Evolutionary conservation across 345 rosid species (phyloP).

Genomic region (Brassica cretica): DNA sequence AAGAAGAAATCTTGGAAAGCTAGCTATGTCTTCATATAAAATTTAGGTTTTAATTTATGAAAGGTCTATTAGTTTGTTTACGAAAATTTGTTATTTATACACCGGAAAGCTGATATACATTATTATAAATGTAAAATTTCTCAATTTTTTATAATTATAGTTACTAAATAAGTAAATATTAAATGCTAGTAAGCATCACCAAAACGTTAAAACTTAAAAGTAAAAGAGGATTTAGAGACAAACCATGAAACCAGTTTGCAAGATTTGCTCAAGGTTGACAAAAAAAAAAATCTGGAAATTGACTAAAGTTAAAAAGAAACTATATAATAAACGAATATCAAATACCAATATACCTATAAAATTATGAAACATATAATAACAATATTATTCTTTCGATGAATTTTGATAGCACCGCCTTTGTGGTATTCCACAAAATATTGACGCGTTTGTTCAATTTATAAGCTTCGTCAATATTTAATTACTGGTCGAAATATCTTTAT

Average conservation of each 20-base stretch:
- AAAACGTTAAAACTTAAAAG: too few species aligned
- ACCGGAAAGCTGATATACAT: too few species aligned
- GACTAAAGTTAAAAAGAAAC: neutral
- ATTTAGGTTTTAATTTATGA: too few species aligned
- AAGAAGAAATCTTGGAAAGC: too few species aligned
- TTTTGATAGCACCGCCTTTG: constrained; percentile 20
- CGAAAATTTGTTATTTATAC: too few species aligned
- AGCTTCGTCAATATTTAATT: neutral
- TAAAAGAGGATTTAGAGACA: too few species aligned
- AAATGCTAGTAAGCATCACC: too few species aligned
- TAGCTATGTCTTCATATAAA: too few species aligned
- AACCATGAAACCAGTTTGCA: neutral
- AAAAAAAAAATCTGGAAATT: neutral
- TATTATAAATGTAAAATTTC: too few species aligned
- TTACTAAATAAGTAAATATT: too few species aligned
- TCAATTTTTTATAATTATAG: too few species aligned
- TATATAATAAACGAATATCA: neutral
- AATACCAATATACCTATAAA: constrained; percentile 15
- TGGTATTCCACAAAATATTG: constrained; percentile 20
- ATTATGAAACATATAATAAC: neutral
- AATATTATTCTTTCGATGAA: neutral
- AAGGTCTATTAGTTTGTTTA: too few species aligned
- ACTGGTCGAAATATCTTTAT: neutral
- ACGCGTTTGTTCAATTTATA: constrained; percentile 9
- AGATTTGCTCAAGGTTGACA: neutral